phyloP scores from a whole-genome alignment of 1,284 basidiomycete genomes.

The Acaromyces ingoldii region DNA sequence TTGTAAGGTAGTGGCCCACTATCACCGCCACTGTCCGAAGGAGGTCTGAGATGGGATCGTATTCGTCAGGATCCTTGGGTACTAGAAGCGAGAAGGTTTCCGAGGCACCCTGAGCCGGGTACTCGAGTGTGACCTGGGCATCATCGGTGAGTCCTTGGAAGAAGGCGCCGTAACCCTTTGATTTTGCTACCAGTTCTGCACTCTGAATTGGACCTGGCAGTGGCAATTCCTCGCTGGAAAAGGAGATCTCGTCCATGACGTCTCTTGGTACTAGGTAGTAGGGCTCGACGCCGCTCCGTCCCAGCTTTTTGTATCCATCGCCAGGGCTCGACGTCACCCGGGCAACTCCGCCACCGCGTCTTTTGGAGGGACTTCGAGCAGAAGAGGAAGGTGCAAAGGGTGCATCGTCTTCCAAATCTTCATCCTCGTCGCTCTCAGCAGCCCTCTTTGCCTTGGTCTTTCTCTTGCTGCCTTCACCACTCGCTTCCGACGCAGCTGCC shows the following conservation, averaged over 20 bases:
- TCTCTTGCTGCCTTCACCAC: background rate
- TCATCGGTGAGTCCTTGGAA: slow-evolving; percentile 26
- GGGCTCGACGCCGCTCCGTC: background rate
- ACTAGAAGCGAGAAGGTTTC: slow-evolving; percentile 42
- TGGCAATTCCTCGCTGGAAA: background rate
- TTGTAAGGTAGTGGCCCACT: slow-evolving; percentile 33
- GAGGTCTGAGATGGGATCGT: slow-evolving; percentile 47
- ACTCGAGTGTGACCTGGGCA: slow-evolving; percentile 27
- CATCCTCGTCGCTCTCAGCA: slow-evolving; percentile 1
- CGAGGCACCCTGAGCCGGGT: slow-evolving; percentile 27
- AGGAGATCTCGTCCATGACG: background rate
- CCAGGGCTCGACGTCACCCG: background rate
- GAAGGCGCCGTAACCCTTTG: slow-evolving; percentile 10
- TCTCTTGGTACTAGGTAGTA: slow-evolving; percentile 5
- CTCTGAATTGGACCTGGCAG: background rate
- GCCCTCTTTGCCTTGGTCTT: background rate
- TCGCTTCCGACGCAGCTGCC: background rate
- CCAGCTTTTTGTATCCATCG: slow-evolving; percentile 1
- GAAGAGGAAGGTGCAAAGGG: background rate
- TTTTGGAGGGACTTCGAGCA: background rate
- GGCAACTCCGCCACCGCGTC: background rate
- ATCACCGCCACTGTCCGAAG: slow-evolving; percentile 36
- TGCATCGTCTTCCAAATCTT: background rate
- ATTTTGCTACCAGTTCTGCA: background rate
- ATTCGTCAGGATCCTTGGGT: slow-evolving; percentile 43